phyloP scores from a whole-genome alignment of 129 eudicot genomes.

The Chrysanthemum seticuspe region DNA sequence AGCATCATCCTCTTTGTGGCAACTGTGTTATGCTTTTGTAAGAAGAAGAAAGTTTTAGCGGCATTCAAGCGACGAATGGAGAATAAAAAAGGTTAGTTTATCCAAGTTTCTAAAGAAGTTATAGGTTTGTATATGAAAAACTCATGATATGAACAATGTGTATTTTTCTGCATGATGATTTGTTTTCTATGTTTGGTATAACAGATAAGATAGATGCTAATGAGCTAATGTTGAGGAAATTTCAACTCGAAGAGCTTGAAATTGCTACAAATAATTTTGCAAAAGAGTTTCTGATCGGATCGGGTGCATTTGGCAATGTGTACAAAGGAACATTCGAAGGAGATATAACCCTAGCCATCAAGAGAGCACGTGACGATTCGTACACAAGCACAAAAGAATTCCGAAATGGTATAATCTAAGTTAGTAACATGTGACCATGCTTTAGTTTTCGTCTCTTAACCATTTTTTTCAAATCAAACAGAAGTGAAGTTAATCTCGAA shows the following conservation, averaged over 20 bases:
- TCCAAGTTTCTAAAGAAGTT: neutral
- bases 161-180: neutral
- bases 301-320: constrained; percentile 81
- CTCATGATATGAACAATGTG: neutral
- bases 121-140: neutral
- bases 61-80: constrained; percentile 23
- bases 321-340: constrained; percentile 57
- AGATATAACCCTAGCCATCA: constrained; percentile 61
- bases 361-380: constrained; percentile 54
- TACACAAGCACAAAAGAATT: constrained; percentile 62
- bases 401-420: constrained; percentile 52
- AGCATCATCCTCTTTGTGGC: constrained; percentile 25
- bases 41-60: constrained; percentile 44
- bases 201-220: constrained; percentile 55
- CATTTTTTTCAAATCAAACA: constrained; percentile 24
- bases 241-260: constrained; percentile 55
- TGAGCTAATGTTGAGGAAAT: constrained; percentile 51
- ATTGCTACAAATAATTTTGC: constrained; percentile 67
- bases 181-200: constrained; percentile 5
- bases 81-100: constrained; percentile 42
- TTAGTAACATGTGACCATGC: neutral
- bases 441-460: neutral
- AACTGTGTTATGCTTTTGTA: constrained; percentile 41
- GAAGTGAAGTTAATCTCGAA: constrained; percentile 73
- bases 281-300: constrained; percentile 54